Evolutionary conservation across 257 asterid species (phyloP).

Genomic region (Eustoma russellianum): DNA sequence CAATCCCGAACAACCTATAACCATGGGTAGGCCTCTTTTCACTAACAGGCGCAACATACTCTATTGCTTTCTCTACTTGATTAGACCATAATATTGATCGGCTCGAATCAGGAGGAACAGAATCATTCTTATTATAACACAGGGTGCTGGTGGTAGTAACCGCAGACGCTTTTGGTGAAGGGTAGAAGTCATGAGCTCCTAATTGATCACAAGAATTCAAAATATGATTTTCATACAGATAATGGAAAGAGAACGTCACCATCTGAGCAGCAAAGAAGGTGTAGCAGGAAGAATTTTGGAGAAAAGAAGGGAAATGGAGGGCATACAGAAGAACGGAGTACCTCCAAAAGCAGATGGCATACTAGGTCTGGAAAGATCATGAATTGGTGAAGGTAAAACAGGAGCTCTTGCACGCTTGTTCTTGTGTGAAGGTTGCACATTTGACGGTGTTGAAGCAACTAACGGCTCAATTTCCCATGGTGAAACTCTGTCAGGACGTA

Average conservation of each 20-base stretch:
- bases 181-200: constrained; percentile 36
- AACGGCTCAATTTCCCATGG: constrained; percentile 95
- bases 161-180: constrained; percentile 47
- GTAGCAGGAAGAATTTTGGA: background rate
- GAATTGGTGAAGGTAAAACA: constrained; percentile 51
- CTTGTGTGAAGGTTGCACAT: constrained; percentile 68
- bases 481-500: constrained; percentile 91
- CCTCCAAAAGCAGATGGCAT: constrained; percentile 13
- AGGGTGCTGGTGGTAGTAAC: constrained; percentile 32
- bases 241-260: constrained; percentile 11
- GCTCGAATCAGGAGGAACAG: constrained; percentile 25
- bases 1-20: constrained; percentile 75
- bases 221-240: constrained; percentile 65
- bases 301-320: background rate
- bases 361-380: constrained; percentile 62
- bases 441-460: constrained; percentile 57
- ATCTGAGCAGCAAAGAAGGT: constrained; percentile 7
- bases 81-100: constrained; percentile 32
- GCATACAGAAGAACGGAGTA: constrained; percentile 1
- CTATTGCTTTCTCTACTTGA: constrained; percentile 34
- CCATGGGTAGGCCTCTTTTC: constrained; percentile 68
- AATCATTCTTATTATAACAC: constrained; percentile 27
- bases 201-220: constrained; percentile 44
- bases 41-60: constrained; percentile 41
- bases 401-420: constrained; percentile 74